Evolutionary conservation across 768 basidiomycete species (phyloP), one percentile per base, ranked within the genome.

Genomic region (Cubamyces sp.): DNA sequence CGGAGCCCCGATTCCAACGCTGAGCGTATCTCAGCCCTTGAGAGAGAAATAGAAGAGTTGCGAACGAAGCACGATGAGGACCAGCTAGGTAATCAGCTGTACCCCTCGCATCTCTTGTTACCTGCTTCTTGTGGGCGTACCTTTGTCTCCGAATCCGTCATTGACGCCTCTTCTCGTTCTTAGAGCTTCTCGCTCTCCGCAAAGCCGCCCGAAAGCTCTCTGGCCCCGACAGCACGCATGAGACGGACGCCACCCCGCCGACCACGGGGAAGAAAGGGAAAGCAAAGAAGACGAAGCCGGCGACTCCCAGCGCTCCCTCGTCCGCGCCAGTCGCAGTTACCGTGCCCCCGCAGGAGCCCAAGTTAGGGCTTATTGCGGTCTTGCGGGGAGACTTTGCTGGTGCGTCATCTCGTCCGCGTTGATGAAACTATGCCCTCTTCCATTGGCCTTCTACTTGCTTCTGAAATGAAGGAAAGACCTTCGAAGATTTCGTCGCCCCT

Each of bases 31-130:
- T 69, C 80, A n/a, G 67, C 70, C 23, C 68, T 84, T 23, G 82
- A 84, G 60, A 72, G 65, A 51, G 74, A 81, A 30, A 64, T 77
- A 39, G 68, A 69, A 9, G 68, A 64, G 7, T 69, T 86, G 52
- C 74, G 77, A 61, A 71, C 70, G 55, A 74, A 76, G 61, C 76
- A 78, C 46, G 81, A 82, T 9, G 67, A 69, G 0, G 77, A 80
- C 63, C 76, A 74, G 66, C 75, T 78, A 41, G 77, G 82, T 82
- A 65, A 37, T 77, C 68, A 21, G 14, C 37, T 26, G 21, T n/a
- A 8, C 46, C 3, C 4, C 4, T 7, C 18, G 15, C n/a, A 46
- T 12, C 15, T 4, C 26, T 8, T 45, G 4, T 45, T 30, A 49
- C 21, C 45, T 19, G 14, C 43, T 14, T 46, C n/a, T 30, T 37